A percentile compares a stretch with the other conserved stretches of the same genome.
Conservation (phyloP, 2,329 filamentous ascomycete genomes). For the Diatrype stigma region DNA sequence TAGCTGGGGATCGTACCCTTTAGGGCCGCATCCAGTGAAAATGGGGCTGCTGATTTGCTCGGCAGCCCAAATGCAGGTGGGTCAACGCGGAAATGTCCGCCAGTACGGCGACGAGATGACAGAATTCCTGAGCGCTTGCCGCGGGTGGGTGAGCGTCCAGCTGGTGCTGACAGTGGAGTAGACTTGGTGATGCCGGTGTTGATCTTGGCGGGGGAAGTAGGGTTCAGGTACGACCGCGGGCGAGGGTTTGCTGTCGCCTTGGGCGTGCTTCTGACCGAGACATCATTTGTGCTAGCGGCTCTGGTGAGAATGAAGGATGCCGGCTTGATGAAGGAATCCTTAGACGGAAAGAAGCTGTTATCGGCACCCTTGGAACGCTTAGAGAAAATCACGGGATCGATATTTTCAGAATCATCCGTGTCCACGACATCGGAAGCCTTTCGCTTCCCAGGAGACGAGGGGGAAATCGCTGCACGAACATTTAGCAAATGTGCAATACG, state of each 20-base stretch:
- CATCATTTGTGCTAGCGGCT: conserved; percentile 32
- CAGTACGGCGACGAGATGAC: conserved; percentile 61
- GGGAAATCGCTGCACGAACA: conserved; percentile 34
- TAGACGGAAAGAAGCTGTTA: conserved; percentile 30
- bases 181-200: conserved; percentile 42
- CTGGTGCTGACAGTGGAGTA: conserved; percentile 61
- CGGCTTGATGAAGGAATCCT: conserved; percentile 45
- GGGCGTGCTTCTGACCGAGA: conserved; percentile 29
- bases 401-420: conserved; percentile 55
- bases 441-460: conserved; percentile 45
- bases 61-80: conserved; percentile 57
- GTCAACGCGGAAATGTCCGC: conserved; percentile 66
- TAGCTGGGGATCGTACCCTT: conserved; percentile 69
- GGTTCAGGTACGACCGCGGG: conserved; percentile 43
- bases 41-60: conserved; percentile 55
- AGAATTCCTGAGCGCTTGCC: conserved; percentile 65
- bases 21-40: conserved; percentile 81
- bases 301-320: conserved; percentile 42
- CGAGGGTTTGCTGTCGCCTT: conserved; percentile 30
- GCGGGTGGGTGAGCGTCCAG: conserved; percentile 75
- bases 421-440: conserved; percentile 52
- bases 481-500: conserved; percentile 20
- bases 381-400: conserved; percentile 52
- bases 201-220: conserved; percentile 46
- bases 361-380: conserved; percentile 56